Percentiles rank a stretch among this genome's conserved stretches.
Evolutionary conservation across 2,329 filamentous ascomycete genomes (phyloP).

Genomic region (Phialemonium atrogriseum): DNA sequence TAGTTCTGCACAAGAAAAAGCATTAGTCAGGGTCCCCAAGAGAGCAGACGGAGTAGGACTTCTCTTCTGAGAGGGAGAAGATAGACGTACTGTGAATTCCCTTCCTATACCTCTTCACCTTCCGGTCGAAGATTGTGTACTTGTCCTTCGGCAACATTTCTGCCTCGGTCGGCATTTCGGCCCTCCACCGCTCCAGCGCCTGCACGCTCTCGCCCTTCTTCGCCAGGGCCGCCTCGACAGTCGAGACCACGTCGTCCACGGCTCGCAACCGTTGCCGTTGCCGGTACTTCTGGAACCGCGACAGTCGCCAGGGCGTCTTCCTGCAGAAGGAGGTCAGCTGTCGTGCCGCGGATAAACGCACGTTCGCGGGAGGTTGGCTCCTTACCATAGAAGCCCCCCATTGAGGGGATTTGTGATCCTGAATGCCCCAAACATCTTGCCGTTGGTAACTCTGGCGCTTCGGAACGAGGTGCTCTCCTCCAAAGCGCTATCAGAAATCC

Average conservation of each 20-base stretch:
- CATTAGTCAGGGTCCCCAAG: slow-evolving; percentile 2
- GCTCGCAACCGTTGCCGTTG: slow-evolving; percentile 75
- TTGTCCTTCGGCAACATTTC: slow-evolving; percentile 97
- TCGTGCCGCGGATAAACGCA: slow-evolving; percentile 6
- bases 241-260: slow-evolving; percentile 82
- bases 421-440: slow-evolving; percentile 74
- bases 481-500: too few species aligned
- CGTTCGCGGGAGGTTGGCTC: slow-evolving; percentile 1
- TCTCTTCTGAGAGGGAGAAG: not conserved
- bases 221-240: slow-evolving; percentile 68
- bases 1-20: slow-evolving; percentile 49
- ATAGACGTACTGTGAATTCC: slow-evolving; percentile 84
- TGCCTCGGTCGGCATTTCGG: slow-evolving; percentile 88
- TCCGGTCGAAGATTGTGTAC: slow-evolving; percentile 95
- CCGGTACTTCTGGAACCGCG: slow-evolving; percentile 79
- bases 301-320: slow-evolving; percentile 98
- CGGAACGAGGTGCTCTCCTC: too few species aligned
- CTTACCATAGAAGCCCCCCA: slow-evolving; percentile 75
- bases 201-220: slow-evolving; percentile 66
- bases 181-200: slow-evolving; percentile 83
- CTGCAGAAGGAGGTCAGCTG: slow-evolving; percentile 23
- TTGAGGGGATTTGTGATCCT: slow-evolving; percentile 69
- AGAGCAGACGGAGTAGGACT: not conserved
- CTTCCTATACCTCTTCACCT: slow-evolving; percentile 93
- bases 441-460: too few species aligned